Percentiles rank a stretch among this genome's conserved stretches.
These are phyloP conservation scores for Stachybotrys elegans DNA, from an alignment of 2,329 filamentous ascomycete genomes.

Conservation along the genomic window DNA sequence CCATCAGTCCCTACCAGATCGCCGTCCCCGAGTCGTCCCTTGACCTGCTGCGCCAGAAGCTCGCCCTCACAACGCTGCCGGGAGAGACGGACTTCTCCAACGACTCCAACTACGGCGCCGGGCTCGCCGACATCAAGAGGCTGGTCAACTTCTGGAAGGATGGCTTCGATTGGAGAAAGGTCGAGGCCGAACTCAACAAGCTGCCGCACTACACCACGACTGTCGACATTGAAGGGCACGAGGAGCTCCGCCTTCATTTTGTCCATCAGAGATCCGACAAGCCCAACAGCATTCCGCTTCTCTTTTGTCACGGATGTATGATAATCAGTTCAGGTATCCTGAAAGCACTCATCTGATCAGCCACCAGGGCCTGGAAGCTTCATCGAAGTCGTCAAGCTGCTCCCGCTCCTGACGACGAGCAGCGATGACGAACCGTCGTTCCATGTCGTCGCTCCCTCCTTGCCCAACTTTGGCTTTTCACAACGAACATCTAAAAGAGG, in stretches of 20 bases:
- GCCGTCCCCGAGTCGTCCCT: constrained; percentile 22
- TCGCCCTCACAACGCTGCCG: constrained; percentile 20
- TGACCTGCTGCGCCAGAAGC: constrained; percentile 20
- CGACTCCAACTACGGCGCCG: constrained; percentile 20
- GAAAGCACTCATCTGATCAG: background rate
- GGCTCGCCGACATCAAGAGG: constrained; percentile 22
- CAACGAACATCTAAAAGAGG: constrained; percentile 17
- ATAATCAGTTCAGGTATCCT: too few relatives aligned
- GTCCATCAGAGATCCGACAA: constrained; percentile 49
- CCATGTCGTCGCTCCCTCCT: constrained; percentile 49
- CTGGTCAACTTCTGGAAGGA: constrained; percentile 27
- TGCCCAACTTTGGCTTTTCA: constrained; percentile 44
- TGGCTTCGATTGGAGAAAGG: constrained; percentile 55
- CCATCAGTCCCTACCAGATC: constrained; percentile 26
- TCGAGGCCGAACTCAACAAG: constrained; percentile 52
- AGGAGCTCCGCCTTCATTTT: constrained; percentile 56
- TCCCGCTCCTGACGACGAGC: constrained; percentile 38
- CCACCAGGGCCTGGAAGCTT: constrained; percentile 57
- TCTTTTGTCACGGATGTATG: constrained; percentile 62
- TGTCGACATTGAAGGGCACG: constrained; percentile 51
- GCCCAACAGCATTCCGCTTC: constrained; percentile 52
- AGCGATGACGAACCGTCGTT: constrained; percentile 34
- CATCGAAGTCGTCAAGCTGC: constrained; percentile 57
- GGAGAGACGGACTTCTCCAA: constrained; percentile 21
- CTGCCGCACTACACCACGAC: constrained; percentile 51